phyloP scores from a whole-genome alignment of 2,329 filamentous ascomycete species.

The Bipolaris oryzae region DNA sequence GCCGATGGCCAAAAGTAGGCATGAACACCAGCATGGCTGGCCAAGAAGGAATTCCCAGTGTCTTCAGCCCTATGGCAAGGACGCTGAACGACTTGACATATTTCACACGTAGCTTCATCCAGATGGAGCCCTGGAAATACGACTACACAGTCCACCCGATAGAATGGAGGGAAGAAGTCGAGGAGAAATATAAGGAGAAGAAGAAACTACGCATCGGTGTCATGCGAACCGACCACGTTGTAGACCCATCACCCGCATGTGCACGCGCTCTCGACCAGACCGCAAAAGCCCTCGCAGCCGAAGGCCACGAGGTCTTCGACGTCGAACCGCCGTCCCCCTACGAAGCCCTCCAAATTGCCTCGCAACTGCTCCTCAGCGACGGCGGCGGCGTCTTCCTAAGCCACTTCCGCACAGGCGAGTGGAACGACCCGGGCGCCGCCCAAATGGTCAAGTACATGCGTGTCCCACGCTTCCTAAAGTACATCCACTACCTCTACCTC shows the following conservation, averaged over 20 bases:
- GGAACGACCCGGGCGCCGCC: constrained; percentile 76
- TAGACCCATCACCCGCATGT: constrained; percentile 86
- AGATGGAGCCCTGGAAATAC: constrained; percentile 87
- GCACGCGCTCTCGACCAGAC: constrained; percentile 74
- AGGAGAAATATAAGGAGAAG: constrained; percentile 65
- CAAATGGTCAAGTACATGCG: constrained; percentile 77
- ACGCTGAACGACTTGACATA: constrained; percentile 83
- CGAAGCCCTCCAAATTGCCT: constrained; percentile 75
- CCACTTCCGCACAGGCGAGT: constrained; percentile 77
- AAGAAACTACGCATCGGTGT: constrained; percentile 74
- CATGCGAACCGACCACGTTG: constrained; percentile 78
- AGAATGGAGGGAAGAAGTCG: constrained; percentile 71
- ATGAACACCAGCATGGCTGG: constrained; percentile 88
- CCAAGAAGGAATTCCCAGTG: constrained; percentile 85
- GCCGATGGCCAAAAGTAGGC: constrained; percentile 86
- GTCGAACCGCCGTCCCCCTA: constrained; percentile 72
- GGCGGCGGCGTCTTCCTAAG: constrained; percentile 80
- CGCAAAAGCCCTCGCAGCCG: constrained; percentile 68
- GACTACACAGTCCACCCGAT: constrained; percentile 86
- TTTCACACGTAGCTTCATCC: constrained; percentile 78
- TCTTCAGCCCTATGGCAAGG: constrained; percentile 91
- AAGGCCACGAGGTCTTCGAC: constrained; percentile 76
- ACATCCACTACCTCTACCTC: constrained; percentile 88
- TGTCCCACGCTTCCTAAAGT: constrained; percentile 76
- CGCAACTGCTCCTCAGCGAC: constrained; percentile 82